Evolutionary conservation across 805 yeast genomes (phyloP), one percentile per base, ranked within the genome.

Genomic region (Yarrowia sp.): DNA sequence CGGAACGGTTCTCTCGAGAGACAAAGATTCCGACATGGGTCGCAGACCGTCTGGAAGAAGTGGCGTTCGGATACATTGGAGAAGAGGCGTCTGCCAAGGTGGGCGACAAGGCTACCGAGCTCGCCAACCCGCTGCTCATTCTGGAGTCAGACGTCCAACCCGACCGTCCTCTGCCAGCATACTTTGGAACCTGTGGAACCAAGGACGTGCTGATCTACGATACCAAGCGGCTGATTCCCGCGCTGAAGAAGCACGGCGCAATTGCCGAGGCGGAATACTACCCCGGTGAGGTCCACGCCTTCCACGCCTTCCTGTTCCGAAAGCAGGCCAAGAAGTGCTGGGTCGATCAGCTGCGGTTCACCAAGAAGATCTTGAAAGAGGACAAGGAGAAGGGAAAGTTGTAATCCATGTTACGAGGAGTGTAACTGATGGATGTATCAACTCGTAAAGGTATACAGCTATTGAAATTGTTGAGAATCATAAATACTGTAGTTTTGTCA

Each of bases 141-240:
- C 36, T 58, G 4, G 64, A 58, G 15, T 30, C 40, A 2, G 64
- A 58, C 33, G 49, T 43, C n/a, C 15, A 34, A 15, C 64, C 64
- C 1, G 40, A 2, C 2, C 4, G 64, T 33, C 46, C 43, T 5
- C 30, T 58, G 17, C 64, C 64, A 2, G 64, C 64, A 7, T 58
- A 58, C 50, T 43, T 58, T 33, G 64, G 50, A 40, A 43, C 40
- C 30, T 58, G 64, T 33, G 64, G 64, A n/a, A 58, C 64, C 34
- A 42, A 34, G 20, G 64, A 58, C 9, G 17, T 58, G 19, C 14
- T 58, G 4, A 58, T 58, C 33, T 58, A 58, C 64, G 64, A 58
- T 40, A 58, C 64, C 3, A 58, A 58, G 33, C 64, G 64, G 40
- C 50, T 58, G 14, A 43, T 58, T 33, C 50, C 50, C 1, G 68